Evolutionary conservation across 768 basidiomycete species (phyloP), one percentile per base, ranked within the genome.

Genomic region (Serendipita sp.): DNA sequence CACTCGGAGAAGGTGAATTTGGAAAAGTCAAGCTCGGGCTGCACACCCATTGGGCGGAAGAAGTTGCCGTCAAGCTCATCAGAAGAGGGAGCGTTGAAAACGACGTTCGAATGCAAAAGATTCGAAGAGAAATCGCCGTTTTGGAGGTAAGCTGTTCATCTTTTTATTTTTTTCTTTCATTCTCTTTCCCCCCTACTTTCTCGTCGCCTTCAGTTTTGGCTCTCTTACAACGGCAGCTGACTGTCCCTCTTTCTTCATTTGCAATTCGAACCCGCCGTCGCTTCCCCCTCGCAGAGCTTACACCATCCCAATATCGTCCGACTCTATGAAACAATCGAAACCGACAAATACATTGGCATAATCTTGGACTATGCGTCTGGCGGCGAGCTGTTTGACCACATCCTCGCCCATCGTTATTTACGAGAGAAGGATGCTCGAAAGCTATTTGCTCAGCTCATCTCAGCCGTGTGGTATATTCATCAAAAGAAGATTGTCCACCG

Each of bases 401-500:
- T 99, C 72, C 83, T 98, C 62, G 95, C 95, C 18, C 96, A 97
- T 72, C 88, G 92, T 45, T 96, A 95, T 74, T 85, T 99, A 69
- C 86, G 88, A 68, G 96, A 98, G 74, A 83, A 83, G 67, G 93
- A 97, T 71, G 96, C 96, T 0, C 85, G 89, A 68, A 93, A 88
- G 73, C 86, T 99, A 44, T 99, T 99, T 73, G 91, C 91, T 16
- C 96, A 99, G 75, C 88, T 99, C 73, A 87, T 99, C 69, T 96
- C 93, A 27, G 96, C 95, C 66, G 96, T 99, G 36, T 91, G 91
- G 85, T 99, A 99, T 76, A 91, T 97, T 64, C 96, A 98, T 76
- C 85, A 91, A 75, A 97, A 97, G 81, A 94, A 96, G 78, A 97
- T 99, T 66, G 95, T 98, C 55, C 96, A 99, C 74, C 91, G 96